A percentile compares a stretch with the other conserved stretches of the same genome.
These are phyloP conservation scores for Hypsizygus marmoreus DNA, from an alignment of 768 basidiomycete species.

Conservation along the genomic window DNA sequence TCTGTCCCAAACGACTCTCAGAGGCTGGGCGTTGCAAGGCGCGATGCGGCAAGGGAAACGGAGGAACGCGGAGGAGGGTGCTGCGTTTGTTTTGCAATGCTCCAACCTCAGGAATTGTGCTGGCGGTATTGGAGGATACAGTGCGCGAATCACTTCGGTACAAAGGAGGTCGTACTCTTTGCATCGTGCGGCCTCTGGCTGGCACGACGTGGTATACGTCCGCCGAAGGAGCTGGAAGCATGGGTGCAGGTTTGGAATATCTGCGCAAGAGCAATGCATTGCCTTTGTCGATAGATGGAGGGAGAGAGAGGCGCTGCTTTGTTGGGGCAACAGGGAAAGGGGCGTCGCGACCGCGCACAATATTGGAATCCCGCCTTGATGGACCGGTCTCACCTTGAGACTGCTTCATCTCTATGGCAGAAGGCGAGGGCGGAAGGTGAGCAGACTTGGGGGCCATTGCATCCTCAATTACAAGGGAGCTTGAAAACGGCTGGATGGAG, in stretches of 20 bases:
- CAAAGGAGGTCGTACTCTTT: neutral
- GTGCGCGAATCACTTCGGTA: conserved; percentile 4
- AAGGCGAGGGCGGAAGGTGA: neutral
- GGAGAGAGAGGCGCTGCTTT: neutral
- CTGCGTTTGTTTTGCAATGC: too few relatives aligned
- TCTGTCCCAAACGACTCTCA: neutral
- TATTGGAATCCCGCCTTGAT: neutral
- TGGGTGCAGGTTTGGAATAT: neutral
- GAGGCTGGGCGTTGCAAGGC: conserved; percentile 3
- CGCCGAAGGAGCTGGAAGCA: neutral
- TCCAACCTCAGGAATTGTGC: too few relatives aligned
- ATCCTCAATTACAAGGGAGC: too few relatives aligned
- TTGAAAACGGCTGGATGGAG: conserved; percentile 3
- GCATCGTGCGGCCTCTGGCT: conserved; percentile 5
- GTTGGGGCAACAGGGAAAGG: conserved; percentile 14
- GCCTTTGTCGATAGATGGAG: neutral
- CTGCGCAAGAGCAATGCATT: neutral
- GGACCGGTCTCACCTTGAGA: neutral
- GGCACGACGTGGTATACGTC: neutral
- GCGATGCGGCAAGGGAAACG: conserved; percentile 10
- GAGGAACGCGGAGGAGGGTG: conserved; percentile 10
- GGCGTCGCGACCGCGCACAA: conserved; percentile 10
- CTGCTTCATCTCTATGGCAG: neutral
- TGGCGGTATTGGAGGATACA: neutral
- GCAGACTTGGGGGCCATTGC: too few relatives aligned